Percentiles rank a stretch among this genome's conserved stretches.
Conservation (phyloP, 2,329 filamentous ascomycete genomes). For the Exophiala mesophila region DNA sequence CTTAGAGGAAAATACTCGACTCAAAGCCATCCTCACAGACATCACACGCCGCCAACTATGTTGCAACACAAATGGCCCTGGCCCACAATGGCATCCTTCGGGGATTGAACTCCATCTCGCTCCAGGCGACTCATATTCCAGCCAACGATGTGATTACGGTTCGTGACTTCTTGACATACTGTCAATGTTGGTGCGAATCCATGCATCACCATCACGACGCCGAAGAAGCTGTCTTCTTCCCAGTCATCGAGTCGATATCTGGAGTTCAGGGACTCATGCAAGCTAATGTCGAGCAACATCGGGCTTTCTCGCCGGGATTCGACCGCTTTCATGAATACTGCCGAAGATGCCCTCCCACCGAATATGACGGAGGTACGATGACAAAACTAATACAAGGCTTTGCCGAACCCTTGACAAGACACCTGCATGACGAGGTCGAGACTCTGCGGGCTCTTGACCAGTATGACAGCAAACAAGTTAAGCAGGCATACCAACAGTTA, state of each 20-base stretch:
- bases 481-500: slow-evolving; percentile 7
- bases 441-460: slow-evolving; percentile 15
- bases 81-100: slow-evolving; percentile 35
- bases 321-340: slow-evolving; percentile 27
- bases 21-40: slow-evolving; percentile 20
- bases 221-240: slow-evolving; percentile 33
- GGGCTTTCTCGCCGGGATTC: slow-evolving; percentile 29
- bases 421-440: slow-evolving; percentile 29
- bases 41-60: slow-evolving; percentile 32
- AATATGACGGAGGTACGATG: slow-evolving; percentile 26
- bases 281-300: slow-evolving; percentile 32
- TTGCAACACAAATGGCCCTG: slow-evolving; percentile 33
- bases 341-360: slow-evolving; percentile 21
- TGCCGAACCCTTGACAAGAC: slow-evolving; percentile 25
- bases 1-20: too few relatives aligned
- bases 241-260: slow-evolving; percentile 29
- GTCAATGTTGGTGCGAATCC: slow-evolving; percentile 30
- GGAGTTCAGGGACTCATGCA: slow-evolving; percentile 30
- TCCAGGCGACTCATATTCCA: slow-evolving; percentile 28
- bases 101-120: slow-evolving; percentile 35
- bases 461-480: slow-evolving; percentile 7
- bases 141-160: slow-evolving; percentile 20
- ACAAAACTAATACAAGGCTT: slow-evolving; percentile 26
- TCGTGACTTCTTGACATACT: slow-evolving; percentile 31
- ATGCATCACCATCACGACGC: slow-evolving; percentile 32